Conservation (phyloP, 2,329 filamentous ascomycete species). For the Diplocarpon rosae region DNA sequence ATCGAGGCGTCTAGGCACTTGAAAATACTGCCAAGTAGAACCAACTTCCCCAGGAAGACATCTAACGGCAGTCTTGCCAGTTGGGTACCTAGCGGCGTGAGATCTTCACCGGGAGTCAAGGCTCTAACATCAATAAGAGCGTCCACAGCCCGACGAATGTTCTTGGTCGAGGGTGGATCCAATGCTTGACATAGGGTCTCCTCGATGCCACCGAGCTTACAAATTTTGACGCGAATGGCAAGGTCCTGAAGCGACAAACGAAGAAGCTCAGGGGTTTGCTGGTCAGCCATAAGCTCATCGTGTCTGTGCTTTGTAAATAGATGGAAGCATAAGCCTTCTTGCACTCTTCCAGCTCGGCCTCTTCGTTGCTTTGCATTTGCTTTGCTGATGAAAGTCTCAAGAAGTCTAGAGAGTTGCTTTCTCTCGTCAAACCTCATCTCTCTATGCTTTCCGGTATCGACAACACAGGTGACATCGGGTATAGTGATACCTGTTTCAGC, state of each 20-base stretch:
- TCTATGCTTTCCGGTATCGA: slow-evolving; percentile 93
- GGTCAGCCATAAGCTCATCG: slow-evolving; percentile 74
- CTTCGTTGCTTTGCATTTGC: slow-evolving; percentile 93
- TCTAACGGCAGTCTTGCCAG: slow-evolving; percentile 83
- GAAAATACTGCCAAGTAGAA: slow-evolving; percentile 77
- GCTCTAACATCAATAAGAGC: slow-evolving; percentile 89
- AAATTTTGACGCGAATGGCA: slow-evolving; percentile 93
- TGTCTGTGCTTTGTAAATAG: slow-evolving; percentile 86
- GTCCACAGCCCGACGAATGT: slow-evolving; percentile 86
- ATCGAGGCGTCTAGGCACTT: slow-evolving; percentile 84
- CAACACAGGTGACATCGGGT: slow-evolving; percentile 91
- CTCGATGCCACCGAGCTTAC: slow-evolving; percentile 88
- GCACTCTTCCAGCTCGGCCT: slow-evolving; percentile 88
- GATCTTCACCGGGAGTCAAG: slow-evolving; percentile 66
- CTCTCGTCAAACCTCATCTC: slow-evolving; percentile 96
- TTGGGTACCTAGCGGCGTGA: slow-evolving; percentile 79
- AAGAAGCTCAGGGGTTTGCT: slow-evolving; percentile 94
- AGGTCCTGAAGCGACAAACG: slow-evolving; percentile 88
- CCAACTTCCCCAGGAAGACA: slow-evolving; percentile 88
- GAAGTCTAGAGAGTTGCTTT: slow-evolving; percentile 76
- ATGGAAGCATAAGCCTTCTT: slow-evolving; percentile 91
- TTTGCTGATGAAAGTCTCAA: slow-evolving; percentile 89
- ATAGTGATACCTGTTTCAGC: slow-evolving; percentile 98
- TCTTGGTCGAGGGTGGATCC: slow-evolving; percentile 82
- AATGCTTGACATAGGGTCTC: slow-evolving; percentile 78